A percentile compares a stretch with the other conserved stretches of the same genome.
These are phyloP conservation scores for Astrothelium macrocarpum DNA, from an alignment of 495 filamentous ascomycete species.

Conservation along the genomic window DNA sequence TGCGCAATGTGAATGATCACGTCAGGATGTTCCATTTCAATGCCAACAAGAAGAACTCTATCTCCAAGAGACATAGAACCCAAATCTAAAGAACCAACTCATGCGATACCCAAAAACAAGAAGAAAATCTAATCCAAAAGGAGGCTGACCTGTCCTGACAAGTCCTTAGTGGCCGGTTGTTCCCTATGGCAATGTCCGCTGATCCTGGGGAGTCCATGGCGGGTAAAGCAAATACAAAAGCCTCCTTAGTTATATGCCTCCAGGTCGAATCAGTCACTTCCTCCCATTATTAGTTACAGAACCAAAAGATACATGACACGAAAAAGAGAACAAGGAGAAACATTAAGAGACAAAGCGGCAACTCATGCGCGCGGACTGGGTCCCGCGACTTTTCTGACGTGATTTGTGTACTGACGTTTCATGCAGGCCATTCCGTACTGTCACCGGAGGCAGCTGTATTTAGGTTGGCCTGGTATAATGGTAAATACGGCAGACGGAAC, in stretches of 20 bases:
- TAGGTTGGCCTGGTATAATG: not conserved
- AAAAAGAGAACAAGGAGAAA: not conserved
- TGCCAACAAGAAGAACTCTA: not conserved
- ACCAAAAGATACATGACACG: not conserved
- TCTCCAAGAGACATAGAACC: not conserved
- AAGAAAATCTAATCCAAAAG: not conserved
- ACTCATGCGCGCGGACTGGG: not conserved
- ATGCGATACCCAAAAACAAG: not conserved
- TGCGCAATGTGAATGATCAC: not conserved
- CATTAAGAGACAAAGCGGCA: not conserved
- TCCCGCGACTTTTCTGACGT: slow-evolving; percentile 5
- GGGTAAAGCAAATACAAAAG: not conserved
- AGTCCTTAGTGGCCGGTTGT: not conserved
- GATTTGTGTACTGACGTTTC: not conserved
- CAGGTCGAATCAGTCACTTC: not conserved
- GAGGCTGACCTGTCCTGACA: slow-evolving; percentile 4
- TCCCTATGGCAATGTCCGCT: not conserved
- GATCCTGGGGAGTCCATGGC: not conserved
- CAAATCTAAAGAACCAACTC: not conserved
- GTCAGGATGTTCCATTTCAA: not conserved
- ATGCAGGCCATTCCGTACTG: slow-evolving; percentile 3
- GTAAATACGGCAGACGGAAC: not conserved
- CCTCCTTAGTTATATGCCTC: not conserved
- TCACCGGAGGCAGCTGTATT: slow-evolving; percentile 2
- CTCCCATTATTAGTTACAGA: not conserved